These are phyloP conservation scores for Rhizopus arrhizus DNA, from an alignment of 371 early-diverging fungal genomes.

Conservation along the genomic window DNA sequence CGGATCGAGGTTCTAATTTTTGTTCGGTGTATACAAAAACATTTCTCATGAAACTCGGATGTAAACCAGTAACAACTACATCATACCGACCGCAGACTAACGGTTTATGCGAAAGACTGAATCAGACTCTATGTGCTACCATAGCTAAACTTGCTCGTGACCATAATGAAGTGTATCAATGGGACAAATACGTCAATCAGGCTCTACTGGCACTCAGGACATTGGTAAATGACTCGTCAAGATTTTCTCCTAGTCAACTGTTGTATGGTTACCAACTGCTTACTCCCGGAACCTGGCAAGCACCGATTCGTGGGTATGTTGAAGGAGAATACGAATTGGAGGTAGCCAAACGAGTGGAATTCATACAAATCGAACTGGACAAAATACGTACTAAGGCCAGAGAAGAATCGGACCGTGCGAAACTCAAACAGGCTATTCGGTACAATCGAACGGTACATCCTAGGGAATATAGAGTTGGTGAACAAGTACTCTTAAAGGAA, in stretches of 20 bases:
- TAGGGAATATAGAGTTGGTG: constrained; percentile 16
- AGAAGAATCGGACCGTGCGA: not conserved
- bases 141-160: constrained; percentile 21
- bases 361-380: not conserved
- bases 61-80: constrained; percentile 24
- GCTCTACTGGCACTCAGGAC: constrained; percentile 20
- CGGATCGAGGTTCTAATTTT: constrained; percentile 36
- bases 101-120: constrained; percentile 45
- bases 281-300: constrained; percentile 26
- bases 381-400: not conserved
- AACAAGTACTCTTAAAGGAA: constrained; percentile 19
- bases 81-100: constrained; percentile 35
- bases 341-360: constrained; percentile 1
- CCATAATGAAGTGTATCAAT: not conserved
- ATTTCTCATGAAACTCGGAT: constrained; percentile 14
- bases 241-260: constrained; percentile 16
- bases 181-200: constrained; percentile 18
- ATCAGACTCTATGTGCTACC: constrained; percentile 14
- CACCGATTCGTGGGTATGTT: constrained; percentile 19
- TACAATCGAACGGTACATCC: constrained; percentile 11
- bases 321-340: constrained; percentile 21
- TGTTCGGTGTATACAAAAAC: constrained; percentile 9
- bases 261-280: constrained; percentile 26
- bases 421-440: constrained; percentile 1
- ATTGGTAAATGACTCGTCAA: constrained; percentile 21